Base-by-base conservation (phyloP, 2,329 filamentous ascomycete genomes). In the Dactylellina sp. region DNA sequence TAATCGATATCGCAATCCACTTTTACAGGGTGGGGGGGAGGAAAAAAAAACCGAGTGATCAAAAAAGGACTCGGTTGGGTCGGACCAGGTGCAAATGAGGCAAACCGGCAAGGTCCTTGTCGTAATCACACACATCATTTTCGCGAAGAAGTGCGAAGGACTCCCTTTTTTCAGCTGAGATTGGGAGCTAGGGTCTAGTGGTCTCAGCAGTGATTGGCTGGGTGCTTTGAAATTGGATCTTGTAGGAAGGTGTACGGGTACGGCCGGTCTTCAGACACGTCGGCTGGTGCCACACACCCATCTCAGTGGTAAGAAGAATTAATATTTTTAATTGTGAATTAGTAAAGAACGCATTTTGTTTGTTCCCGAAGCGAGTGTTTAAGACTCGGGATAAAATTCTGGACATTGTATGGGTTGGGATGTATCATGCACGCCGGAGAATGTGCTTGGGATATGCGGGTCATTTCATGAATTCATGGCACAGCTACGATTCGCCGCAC, bases 391-490 rank as follows among this genome's bases (percentile, higher is more conserved):
- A 50, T 18, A 37, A 3, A 6, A 37, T 53, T 37, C 28, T 35
- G 53, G 40, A 55, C 40, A 37, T 50, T 9, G 4, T 32, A 9
- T 32, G 28, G 28, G 28, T 37, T 52, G 22, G n/a, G 40, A 37
- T 32, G n/a, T 50, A 39, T 32, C 22, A 35, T 63, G 46, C 46
- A 61, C 42, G 47, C 62, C 62, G 62, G 42, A 66, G 62, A 66
- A 66, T 66, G 62, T 47, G 32, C 52, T 66, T 59, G 62, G 62
- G 53, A 37, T 60, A 66, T 68, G 63, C 63, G 49, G 53, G 63
- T 68, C 63, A 68, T 68, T 50, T 60, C 40, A 49, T 40, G 57
- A 32, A 25, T 37, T 39, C 35, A 49, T 44, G 42, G 55, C 44
- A 47, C 57, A 61, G 47, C 25, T n/a, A n/a, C 57, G 44, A 61